These are phyloP conservation scores for Leptographium procerum DNA, from an alignment of 2,329 filamentous ascomycete genomes.

Conservation along the genomic window DNA sequence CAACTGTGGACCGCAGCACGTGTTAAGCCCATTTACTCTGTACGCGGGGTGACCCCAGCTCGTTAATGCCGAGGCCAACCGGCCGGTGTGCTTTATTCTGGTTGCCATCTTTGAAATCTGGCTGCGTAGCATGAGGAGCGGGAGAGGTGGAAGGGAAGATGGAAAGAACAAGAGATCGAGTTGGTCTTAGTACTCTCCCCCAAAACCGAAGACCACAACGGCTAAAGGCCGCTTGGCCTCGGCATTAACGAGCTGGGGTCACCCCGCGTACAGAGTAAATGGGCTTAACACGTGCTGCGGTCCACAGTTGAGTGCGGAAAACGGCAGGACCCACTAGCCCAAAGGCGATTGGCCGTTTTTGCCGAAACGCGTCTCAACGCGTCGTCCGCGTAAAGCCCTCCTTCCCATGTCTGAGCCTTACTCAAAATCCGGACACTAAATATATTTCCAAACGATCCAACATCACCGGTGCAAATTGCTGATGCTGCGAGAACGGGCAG, in stretches of 20 bases:
- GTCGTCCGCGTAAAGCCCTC: background rate
- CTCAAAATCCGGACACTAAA: too few relatives aligned
- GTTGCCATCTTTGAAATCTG: conserved; percentile 5
- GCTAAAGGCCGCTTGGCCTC: background rate
- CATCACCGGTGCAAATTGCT: background rate
- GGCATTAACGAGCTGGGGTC: background rate
- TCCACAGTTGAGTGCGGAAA: background rate
- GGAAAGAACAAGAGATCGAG: background rate
- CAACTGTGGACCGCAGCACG: background rate
- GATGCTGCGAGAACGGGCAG: background rate
- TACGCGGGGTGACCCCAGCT: background rate
- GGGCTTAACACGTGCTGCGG: background rate
- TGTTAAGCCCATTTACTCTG: background rate
- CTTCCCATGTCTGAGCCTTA: too few relatives aligned
- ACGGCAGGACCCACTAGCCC: background rate
- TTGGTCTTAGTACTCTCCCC: background rate
- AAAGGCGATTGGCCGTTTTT: background rate
- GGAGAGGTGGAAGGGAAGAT: background rate
- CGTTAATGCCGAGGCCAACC: conserved; percentile 19
- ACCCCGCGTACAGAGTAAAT: conserved; percentile 1
- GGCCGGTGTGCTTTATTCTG: conserved; percentile 9
- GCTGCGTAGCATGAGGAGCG: background rate
- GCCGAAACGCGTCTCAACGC: background rate
- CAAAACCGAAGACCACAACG: background rate
- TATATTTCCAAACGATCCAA: background rate